Conservation (phyloP, 108 stramenopile species). For the Discostella stelligeroides region DNA sequence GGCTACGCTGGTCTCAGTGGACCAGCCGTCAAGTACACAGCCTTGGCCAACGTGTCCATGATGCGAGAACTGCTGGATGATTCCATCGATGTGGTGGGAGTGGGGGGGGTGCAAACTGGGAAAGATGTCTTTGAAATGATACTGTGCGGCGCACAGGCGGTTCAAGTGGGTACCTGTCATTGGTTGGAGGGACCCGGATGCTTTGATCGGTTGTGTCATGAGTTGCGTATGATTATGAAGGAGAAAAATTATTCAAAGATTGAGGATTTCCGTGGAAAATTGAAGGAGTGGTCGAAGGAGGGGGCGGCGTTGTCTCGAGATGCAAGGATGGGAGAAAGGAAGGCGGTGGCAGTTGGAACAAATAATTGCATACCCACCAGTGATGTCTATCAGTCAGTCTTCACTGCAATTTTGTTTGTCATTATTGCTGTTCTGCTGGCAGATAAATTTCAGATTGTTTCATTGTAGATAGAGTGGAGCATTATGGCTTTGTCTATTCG, state of each 20-base stretch:
- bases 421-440: slow-evolving; percentile 69
- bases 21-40: slow-evolving; percentile 85
- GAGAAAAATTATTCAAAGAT: slow-evolving; percentile 73
- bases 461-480: too few species aligned
- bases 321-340: slow-evolving; percentile 23
- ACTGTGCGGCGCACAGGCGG: slow-evolving; percentile 86
- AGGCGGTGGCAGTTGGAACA: slow-evolving; percentile 1
- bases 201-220: slow-evolving; percentile 88
- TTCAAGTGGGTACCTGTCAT: slow-evolving; percentile 92
- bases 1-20: slow-evolving; percentile 90
- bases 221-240: slow-evolving; percentile 64
- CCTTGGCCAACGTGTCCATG: slow-evolving; percentile 84
- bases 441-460: slow-evolving; percentile 55
- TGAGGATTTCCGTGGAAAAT: slow-evolving; percentile 76
- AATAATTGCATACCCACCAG: too few species aligned
- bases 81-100: slow-evolving; percentile 89
- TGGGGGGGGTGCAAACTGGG: slow-evolving; percentile 82
- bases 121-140: slow-evolving; percentile 83
- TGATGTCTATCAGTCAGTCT: slow-evolving; percentile 22
- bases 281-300: slow-evolving; percentile 87
- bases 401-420: slow-evolving; percentile 56
- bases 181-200: slow-evolving; percentile 91
- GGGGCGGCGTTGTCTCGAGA: slow-evolving; percentile 64
- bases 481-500: too few species aligned
- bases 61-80: slow-evolving; percentile 73